Percentiles rank a stretch among this genome's conserved stretches.
These are phyloP conservation scores for Luffa acutangula DNA, from an alignment of 306 rosid genomes.

Conservation along the genomic window DNA sequence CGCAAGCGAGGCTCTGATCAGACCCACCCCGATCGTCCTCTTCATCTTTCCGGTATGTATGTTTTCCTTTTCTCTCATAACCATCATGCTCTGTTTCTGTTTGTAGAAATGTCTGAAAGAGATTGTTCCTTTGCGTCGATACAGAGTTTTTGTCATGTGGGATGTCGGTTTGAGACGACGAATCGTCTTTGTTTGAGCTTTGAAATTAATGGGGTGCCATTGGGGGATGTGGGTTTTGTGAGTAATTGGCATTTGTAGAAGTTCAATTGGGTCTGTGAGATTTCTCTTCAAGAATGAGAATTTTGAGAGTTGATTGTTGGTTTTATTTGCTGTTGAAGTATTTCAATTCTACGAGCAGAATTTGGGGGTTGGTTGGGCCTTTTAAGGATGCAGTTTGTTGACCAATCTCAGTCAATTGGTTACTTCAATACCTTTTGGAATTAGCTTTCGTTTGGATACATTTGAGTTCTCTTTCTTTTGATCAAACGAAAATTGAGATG, in stretches of 20 bases:
- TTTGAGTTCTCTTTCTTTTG: not conserved
- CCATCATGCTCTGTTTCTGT: not conserved
- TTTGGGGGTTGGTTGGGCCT: not conserved
- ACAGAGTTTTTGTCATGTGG: not conserved
- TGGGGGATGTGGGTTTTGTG: not conserved
- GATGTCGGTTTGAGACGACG: not conserved
- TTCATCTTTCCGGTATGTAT: slow-evolving; percentile 38
- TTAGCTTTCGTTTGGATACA: not conserved
- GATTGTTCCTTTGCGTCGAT: not conserved
- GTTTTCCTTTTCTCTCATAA: not conserved
- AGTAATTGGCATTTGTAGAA: not conserved
- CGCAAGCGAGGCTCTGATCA: slow-evolving; percentile 53
- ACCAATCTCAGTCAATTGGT: not conserved
- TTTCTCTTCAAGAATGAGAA: not conserved
- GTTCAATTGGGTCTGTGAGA: not conserved
- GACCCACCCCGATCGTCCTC: slow-evolving; percentile 31
- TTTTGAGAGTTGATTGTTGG: not conserved
- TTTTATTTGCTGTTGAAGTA: not conserved
- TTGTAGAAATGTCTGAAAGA: not conserved
- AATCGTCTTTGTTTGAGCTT: not conserved
- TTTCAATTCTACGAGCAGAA: not conserved
- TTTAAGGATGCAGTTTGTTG: not conserved
- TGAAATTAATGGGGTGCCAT: not conserved
- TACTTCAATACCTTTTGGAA: not conserved
- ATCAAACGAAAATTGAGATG: not conserved